Evolutionary conservation across 768 basidiomycete genomes (phyloP).

Genomic region (Gymnopilus junonius): DNA sequence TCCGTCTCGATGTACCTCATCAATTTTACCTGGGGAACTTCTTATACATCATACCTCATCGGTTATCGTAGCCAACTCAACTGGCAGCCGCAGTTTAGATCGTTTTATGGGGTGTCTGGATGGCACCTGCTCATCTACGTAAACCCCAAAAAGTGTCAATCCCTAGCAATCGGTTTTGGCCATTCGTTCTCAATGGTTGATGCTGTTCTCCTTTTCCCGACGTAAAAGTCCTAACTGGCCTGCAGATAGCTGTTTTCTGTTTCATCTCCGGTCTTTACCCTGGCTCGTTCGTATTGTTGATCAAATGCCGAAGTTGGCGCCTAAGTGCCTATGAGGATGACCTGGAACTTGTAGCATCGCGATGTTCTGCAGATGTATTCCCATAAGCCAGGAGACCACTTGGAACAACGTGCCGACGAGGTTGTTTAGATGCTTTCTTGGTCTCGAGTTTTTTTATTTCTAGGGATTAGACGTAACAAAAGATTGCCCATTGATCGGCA

Average conservation of each 20-base stretch:
- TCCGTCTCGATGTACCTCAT: background rate
- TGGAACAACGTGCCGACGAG: background rate
- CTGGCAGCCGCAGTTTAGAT: background rate
- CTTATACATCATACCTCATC: background rate
- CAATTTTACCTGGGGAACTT: background rate
- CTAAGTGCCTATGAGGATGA: background rate
- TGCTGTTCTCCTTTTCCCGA: too few species aligned
- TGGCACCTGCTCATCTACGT: too few species aligned
- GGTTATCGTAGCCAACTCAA: background rate
- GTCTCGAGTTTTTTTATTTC: background rate
- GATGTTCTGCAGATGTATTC: too few species aligned
- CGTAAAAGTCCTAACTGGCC: too few species aligned
- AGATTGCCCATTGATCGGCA: background rate
- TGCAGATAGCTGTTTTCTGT: too few species aligned
- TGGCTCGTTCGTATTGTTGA: background rate
- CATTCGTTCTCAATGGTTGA: background rate
- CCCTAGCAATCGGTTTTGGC: too few species aligned
- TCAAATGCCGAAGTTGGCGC: background rate
- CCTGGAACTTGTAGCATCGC: background rate
- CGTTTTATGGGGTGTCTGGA: background rate
- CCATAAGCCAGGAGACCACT: too few species aligned
- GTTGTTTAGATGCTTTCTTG: background rate
- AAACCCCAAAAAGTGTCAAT: too few species aligned
- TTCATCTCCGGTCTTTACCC: background rate
- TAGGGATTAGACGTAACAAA: background rate